Evolutionary conservation across 2,329 filamentous ascomycete genomes (phyloP), one percentile per base, ranked within the genome.

Genomic region (Fusarium dlaminii): DNA sequence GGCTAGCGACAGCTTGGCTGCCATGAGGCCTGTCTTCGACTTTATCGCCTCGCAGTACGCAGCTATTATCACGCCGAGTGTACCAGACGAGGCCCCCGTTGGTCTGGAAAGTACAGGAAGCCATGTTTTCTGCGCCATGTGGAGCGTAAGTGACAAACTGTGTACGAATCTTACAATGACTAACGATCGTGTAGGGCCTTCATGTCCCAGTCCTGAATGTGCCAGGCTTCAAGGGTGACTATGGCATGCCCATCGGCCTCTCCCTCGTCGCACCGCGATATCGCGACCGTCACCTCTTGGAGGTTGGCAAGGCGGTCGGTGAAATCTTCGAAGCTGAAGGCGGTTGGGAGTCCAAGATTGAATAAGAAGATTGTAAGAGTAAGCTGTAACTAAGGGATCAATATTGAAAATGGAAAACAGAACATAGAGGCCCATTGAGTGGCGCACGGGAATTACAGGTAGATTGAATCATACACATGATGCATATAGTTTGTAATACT

Each of bases 131-230:
- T 88, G 87, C 75, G 77, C 79, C 32, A 84, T 86, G 8, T 89
- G 87, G 88, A 89, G 88, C 51, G 87, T 89, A 70, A 80, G 86
- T 75, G 43, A 40, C n/a, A 15, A 4, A 10, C 20, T 6, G 8
- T 11, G 12, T 43, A 8, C 32, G 13, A 22, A 22, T 20, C 18
- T 15, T 30, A 39, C 17, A 20, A 24, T 24, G 27, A 17, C 68
- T 76, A 34, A 76, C 37, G 15, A 18, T 34, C 5, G 4, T 32
- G 43, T 11, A 84, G 82, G 83, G 82, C 17, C 80, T 92, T 20
- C 90, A 93, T 69, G 87, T 85, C 2, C 91, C 91, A 0, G 88
- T 90, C 0, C 80, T 92, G n/a, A 92, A 92, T 67, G 79, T 93
- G 1, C 90, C 90, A 0, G 90, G 90, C 0, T 92, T 93, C 72